Evolutionary conservation across 148 eudicot species (phyloP), one percentile per base, ranked within the genome.

Genomic region (Cornus suecica): DNA sequence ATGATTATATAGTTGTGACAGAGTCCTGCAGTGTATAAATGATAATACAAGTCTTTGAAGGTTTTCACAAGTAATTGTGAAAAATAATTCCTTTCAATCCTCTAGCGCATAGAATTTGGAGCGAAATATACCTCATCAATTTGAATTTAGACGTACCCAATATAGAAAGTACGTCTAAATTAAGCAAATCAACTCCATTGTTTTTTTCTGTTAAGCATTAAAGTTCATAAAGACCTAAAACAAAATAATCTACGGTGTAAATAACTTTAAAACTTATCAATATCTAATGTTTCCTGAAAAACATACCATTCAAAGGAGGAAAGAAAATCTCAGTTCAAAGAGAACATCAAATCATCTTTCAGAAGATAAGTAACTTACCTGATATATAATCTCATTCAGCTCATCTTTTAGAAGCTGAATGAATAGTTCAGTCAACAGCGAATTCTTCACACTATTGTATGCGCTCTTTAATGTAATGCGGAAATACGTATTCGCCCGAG

Each of bases 401-500:
- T 91, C 97, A 83, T 95, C 99, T 79, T 93, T 95, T 28, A 92
- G 89, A 72, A 95, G 94, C 61, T 71, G 85, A 81, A 91, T 81
- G 80, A 88, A 92, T 80, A 95, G 77, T 81, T 95, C 99, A 75
- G 97, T 95, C 91, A 95, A 80, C 78, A 95, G 68, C 82, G 81
- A 83, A 81, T 87, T 90, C 82, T 83, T 87, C 61, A 91, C 76
- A 78, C 80, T 86, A 74, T 70, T 70, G 81, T 84, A 87, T 78
- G 89, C 99, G 71, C 89, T 97, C 74, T 85, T 93, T 76, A 95
- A 72, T 66, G 89, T 87, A 45, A 91, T 83, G 63, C 97, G 99
- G 71, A 95, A 95, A 84, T 93, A 95, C 52, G 99, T 86, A 82
- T 93, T 92, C 64, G 99, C 97, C 77, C 99, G 97, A 77, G 99